phyloP scores from a whole-genome alignment of 176 grass and related monocot species.

The Tuctoria greenei region DNA sequence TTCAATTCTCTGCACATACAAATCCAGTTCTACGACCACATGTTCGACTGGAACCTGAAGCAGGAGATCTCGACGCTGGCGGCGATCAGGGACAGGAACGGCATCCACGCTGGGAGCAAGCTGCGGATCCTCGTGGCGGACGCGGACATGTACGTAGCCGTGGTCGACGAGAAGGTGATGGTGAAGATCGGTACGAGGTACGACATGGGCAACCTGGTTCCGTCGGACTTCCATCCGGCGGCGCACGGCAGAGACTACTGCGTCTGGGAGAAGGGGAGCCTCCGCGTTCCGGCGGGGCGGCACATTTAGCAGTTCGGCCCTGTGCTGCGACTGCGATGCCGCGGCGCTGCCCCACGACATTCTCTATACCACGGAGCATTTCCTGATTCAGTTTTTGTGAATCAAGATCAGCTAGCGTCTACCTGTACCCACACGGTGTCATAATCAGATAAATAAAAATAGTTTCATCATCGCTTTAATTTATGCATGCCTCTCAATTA shows the following conservation, averaged over 20 bases:
- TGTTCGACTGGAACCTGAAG: slow-evolving; percentile 78
- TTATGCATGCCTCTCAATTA: background rate
- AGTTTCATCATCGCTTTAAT: background rate
- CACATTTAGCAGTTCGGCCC: slow-evolving; percentile 1
- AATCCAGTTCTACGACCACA: slow-evolving; percentile 66
- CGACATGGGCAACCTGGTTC: slow-evolving; percentile 49
- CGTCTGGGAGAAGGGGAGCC: slow-evolving; percentile 71
- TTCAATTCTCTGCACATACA: background rate
- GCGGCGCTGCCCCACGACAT: background rate
- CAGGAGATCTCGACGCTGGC: slow-evolving; percentile 52
- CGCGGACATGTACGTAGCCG: slow-evolving; percentile 58
- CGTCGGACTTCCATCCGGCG: slow-evolving; percentile 42
- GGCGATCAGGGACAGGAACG: slow-evolving; percentile 49
- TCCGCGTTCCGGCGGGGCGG: slow-evolving; percentile 32
- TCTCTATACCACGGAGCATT: background rate
- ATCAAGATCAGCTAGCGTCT: background rate
- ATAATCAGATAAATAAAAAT: background rate
- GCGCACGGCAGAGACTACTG: slow-evolving; percentile 59
- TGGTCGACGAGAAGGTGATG: slow-evolving; percentile 63
- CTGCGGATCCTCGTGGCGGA: slow-evolving; percentile 54
- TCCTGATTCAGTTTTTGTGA: background rate
- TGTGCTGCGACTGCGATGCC: background rate
- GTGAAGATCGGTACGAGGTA: slow-evolving; percentile 64
- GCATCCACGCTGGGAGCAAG: slow-evolving; percentile 48
- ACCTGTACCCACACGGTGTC: background rate